Conservation (phyloP, 2,329 filamentous ascomycete genomes). For the Fusarium ramigenum region DNA sequence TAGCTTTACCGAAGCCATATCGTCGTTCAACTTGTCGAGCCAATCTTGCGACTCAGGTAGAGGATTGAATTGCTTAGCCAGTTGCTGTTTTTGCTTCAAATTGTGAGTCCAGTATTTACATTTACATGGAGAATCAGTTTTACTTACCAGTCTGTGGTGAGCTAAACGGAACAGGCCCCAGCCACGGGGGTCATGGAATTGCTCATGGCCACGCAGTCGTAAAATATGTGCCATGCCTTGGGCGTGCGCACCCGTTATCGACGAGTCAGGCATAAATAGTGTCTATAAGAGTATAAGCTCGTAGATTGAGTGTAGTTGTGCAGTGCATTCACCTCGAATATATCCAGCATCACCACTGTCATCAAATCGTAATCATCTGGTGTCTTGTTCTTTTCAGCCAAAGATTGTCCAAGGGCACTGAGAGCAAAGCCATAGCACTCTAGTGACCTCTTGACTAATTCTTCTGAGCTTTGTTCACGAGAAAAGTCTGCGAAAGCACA, state of each 20-base stretch:
- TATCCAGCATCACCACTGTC: constrained; percentile 52
- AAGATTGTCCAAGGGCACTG: constrained; percentile 45
- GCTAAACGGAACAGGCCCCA: constrained; percentile 53
- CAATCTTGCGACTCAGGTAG: constrained; percentile 44
- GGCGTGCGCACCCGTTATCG: constrained; percentile 45
- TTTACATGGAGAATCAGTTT: accelerated
- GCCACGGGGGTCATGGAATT: constrained; percentile 49
- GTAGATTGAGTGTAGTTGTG: too few species aligned
- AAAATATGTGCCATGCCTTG: constrained; percentile 54
- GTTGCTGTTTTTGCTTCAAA: constrained; percentile 48
- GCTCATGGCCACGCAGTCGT: constrained; percentile 47
- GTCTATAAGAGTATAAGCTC: constrained; percentile 36
- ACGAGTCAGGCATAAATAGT: constrained; percentile 44
- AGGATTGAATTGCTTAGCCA: constrained; percentile 44
- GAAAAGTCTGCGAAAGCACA: constrained; percentile 49
- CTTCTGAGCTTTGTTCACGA: constrained; percentile 32
- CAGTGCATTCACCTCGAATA: constrained; percentile 48
- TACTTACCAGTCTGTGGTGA: constrained; percentile 47
- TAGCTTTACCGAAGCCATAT: constrained; percentile 25
- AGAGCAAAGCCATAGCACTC: constrained; percentile 50
- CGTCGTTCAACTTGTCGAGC: constrained; percentile 46
- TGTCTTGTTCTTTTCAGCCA: constrained; percentile 44
- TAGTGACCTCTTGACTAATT: constrained; percentile 42
- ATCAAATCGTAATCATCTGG: constrained; percentile 54
- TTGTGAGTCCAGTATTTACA: neutral